A percentile compares a stretch with the other conserved stretches of the same genome.
Evolutionary conservation across 106 monocot genomes (phyloP).

Genomic region (Dioscorea alata): DNA sequence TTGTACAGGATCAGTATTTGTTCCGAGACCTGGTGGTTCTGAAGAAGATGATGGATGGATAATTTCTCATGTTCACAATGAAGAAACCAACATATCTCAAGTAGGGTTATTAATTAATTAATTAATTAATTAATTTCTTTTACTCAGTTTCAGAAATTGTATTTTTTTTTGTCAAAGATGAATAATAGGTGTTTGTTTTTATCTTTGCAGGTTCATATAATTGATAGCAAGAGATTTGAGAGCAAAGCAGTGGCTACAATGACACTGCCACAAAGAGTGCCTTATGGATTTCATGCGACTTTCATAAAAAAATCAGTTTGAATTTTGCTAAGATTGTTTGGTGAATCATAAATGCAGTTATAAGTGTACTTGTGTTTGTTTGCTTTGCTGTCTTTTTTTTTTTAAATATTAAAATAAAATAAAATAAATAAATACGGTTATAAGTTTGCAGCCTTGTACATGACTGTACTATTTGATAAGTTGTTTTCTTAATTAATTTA

Average conservation of each 20-base stretch:
- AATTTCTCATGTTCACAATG: slow-evolving; percentile 39
- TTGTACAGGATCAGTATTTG: slow-evolving; percentile 48
- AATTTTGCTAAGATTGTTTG: background rate
- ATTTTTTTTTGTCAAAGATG: background rate
- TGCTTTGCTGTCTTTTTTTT: too few species aligned
- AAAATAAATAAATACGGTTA: too few species aligned
- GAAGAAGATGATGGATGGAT: slow-evolving; percentile 63
- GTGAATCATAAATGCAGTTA: too few species aligned
- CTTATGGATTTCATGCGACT: slow-evolving; percentile 46
- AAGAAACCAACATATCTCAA: slow-evolving; percentile 39
- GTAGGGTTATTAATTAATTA: slow-evolving; percentile 8
- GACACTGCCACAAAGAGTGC: slow-evolving; percentile 41
- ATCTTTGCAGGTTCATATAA: slow-evolving; percentile 34
- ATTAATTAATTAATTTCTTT: too few species aligned
- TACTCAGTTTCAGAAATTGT: too few species aligned
- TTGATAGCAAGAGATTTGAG: slow-evolving; percentile 32
- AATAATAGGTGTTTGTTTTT: background rate
- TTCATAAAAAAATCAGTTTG: slow-evolving; percentile 13
- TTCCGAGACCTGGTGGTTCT: slow-evolving; percentile 12
- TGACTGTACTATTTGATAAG: too few species aligned
- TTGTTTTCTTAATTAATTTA: too few species aligned
- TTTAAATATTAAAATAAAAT: too few species aligned
- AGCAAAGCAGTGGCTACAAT: slow-evolving; percentile 25
- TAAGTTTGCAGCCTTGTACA: too few species aligned
- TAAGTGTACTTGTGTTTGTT: too few species aligned